phyloP scores from a whole-genome alignment of 202 grass and related monocot genomes.

The Brachypodium distachyon region DNA sequence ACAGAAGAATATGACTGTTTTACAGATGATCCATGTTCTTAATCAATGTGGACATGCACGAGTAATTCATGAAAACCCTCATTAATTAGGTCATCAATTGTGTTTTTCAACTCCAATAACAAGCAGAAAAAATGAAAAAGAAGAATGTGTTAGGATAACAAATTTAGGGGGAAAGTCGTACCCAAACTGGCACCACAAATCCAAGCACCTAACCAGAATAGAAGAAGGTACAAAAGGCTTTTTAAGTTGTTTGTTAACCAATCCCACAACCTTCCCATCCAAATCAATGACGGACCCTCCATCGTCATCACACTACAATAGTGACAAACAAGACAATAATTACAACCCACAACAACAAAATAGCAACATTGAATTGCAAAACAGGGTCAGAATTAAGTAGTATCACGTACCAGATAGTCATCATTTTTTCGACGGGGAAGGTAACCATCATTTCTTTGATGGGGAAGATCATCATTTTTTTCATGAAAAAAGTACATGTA shows the following conservation, averaged over 20 bases:
- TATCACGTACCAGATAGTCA: background rate
- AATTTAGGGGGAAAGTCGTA: background rate
- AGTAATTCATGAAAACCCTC: background rate
- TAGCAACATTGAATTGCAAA: background rate
- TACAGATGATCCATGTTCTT: background rate
- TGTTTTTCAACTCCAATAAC: background rate
- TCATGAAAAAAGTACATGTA: background rate
- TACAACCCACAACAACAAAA: background rate
- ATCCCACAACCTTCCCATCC: background rate
- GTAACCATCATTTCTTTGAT: background rate
- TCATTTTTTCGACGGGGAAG: background rate
- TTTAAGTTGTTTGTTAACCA: background rate
- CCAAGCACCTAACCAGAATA: background rate
- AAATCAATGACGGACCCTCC: background rate
- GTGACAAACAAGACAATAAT: background rate
- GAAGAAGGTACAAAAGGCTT: background rate
- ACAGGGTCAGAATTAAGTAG: background rate
- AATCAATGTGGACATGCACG: background rate
- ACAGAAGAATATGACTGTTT: background rate
- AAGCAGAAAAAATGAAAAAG: background rate
- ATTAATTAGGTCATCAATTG: no score
- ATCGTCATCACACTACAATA: background rate
- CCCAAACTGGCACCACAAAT: background rate
- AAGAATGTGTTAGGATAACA: background rate
- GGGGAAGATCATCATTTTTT: no score